Conservation (phyloP, 2,329 filamentous ascomycete species). For the Ceratocystis ficicola region DNA sequence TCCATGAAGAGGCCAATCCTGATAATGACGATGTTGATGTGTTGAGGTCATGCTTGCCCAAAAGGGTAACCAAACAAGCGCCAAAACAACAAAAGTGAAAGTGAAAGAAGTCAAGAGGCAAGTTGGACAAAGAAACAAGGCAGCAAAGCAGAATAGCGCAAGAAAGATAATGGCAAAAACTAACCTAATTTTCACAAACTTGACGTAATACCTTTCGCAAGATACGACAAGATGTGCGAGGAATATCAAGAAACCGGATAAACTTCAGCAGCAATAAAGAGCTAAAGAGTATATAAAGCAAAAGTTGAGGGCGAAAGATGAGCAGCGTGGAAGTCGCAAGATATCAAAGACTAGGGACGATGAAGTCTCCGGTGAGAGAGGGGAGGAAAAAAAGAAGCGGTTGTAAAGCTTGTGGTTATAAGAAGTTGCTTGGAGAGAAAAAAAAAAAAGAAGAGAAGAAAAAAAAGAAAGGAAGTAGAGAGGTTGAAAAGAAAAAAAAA, state of each 20-base stretch:
- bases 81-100: too few relatives aligned
- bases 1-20: too few relatives aligned
- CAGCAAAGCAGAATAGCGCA: too few relatives aligned
- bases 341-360: conserved; percentile 18
- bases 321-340: conserved; percentile 6
- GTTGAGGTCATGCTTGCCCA: too few relatives aligned
- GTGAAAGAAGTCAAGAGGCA: too few relatives aligned
- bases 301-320: conserved; percentile 10
- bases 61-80: too few relatives aligned
- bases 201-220: not conserved
- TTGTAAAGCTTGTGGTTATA: conserved; percentile 12
- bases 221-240: not conserved
- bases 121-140: too few relatives aligned
- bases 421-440: conserved; percentile 5
- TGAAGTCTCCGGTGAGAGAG: conserved; percentile 14
- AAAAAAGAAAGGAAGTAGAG: not conserved
- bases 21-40: too few relatives aligned
- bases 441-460: not conserved
- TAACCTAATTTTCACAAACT: not conserved
- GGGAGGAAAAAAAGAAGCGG: not conserved
- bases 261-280: conserved; percentile 19
- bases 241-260: not conserved
- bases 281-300: conserved; percentile 14
- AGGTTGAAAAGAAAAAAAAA: not conserved
- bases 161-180: not conserved